Percentiles rank a stretch among this genome's conserved stretches.
Conservation (phyloP, 495 filamentous ascomycete species). For the Podospora bellae-mahoneyi region DNA sequence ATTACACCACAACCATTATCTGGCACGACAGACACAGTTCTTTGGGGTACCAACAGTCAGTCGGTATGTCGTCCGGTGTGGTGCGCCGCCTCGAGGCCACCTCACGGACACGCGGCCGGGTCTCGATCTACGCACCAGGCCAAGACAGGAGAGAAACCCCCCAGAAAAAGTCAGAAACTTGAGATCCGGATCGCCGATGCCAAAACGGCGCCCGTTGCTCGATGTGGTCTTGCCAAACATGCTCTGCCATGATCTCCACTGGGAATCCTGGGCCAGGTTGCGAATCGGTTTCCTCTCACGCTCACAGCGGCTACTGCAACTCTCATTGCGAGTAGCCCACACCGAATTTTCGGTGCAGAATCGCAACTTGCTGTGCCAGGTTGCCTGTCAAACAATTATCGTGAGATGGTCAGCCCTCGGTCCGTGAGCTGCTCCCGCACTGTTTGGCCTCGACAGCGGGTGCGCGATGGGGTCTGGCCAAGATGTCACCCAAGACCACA, state of each 20-base stretch:
- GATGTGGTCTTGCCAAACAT: slow-evolving; percentile 37
- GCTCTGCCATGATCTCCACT: slow-evolving; percentile 35
- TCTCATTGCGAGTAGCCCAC: slow-evolving; percentile 4
- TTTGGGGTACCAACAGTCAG: background rate
- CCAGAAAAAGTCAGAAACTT: slow-evolving; percentile 15
- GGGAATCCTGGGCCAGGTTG: slow-evolving; percentile 26
- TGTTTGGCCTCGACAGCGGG: slow-evolving; percentile 3
- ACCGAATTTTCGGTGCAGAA: slow-evolving; percentile 34
- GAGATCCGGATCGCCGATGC: slow-evolving; percentile 29
- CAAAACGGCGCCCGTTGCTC: slow-evolving; percentile 33
- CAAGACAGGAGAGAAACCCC: slow-evolving; percentile 24
- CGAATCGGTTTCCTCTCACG: slow-evolving; percentile 17
- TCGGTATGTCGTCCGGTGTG: background rate
- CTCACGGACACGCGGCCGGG: slow-evolving; percentile 3
- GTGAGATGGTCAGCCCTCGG: slow-evolving; percentile 5
- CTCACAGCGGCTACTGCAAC: slow-evolving; percentile 17
- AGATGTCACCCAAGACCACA: background rate
- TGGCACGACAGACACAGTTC: too few species aligned
- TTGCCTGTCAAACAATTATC: slow-evolving; percentile 20
- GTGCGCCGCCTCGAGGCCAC: background rate
- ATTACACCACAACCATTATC: background rate
- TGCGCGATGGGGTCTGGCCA: background rate
- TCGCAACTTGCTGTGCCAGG: slow-evolving; percentile 27
- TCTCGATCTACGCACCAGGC: slow-evolving; percentile 10
- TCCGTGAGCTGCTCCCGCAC: slow-evolving; percentile 15